Conservation (phyloP, 2,329 filamentous ascomycete species). For the Cladophialophora bantiana region DNA sequence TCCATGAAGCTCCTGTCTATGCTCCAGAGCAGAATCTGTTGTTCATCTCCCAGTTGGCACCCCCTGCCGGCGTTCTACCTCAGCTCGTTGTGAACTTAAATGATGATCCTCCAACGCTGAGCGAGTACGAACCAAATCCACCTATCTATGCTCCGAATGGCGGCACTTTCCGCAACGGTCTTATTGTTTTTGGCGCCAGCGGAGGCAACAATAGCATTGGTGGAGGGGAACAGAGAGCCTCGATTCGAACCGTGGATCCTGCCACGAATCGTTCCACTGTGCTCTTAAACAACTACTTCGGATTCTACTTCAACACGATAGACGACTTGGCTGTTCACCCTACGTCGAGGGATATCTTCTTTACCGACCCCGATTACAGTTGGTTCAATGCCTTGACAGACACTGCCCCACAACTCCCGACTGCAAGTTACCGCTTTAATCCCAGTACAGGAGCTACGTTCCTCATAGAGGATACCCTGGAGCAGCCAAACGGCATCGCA, state of each 20-base stretch:
- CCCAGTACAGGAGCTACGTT: constrained; percentile 46
- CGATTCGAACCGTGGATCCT: constrained; percentile 55
- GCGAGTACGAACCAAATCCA: constrained; percentile 48
- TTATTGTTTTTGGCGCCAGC: constrained; percentile 50
- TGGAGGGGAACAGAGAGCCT: constrained; percentile 49
- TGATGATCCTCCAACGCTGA: constrained; percentile 50
- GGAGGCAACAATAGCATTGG: constrained; percentile 49
- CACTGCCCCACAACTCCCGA: constrained; percentile 47
- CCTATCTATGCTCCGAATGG: constrained; percentile 56
- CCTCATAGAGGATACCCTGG: constrained; percentile 50
- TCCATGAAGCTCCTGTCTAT: constrained; percentile 55
- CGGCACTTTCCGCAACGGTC: constrained; percentile 50
- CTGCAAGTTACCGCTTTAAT: constrained; percentile 50
- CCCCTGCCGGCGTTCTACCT: constrained; percentile 48
- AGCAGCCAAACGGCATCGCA: constrained; percentile 53
- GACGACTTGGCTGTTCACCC: constrained; percentile 54
- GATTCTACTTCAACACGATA: constrained; percentile 54
- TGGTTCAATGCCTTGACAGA: constrained; percentile 49
- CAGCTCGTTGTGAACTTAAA: constrained; percentile 54
- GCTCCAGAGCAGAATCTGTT: constrained; percentile 51
- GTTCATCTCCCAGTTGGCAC: constrained; percentile 49
- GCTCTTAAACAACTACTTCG: constrained; percentile 57
- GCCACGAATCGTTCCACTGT: constrained; percentile 51
- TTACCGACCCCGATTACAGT: constrained; percentile 56
- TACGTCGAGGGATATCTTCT: constrained; percentile 56